Base-by-base conservation (phyloP, 139 green algal genomes). In the Diplosphaera chodatii region DNA sequence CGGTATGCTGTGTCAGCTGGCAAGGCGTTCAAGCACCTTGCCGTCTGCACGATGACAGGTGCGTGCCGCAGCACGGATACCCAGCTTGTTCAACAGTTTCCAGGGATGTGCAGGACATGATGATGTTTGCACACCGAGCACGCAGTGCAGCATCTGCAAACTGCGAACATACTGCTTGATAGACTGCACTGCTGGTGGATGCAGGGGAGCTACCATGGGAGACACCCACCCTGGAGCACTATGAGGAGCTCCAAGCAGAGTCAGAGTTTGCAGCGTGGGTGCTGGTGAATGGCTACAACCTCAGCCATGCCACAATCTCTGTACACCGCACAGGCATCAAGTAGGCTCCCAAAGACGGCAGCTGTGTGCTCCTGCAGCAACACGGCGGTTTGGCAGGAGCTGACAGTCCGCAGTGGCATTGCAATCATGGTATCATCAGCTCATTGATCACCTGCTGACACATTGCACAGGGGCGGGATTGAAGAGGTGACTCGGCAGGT, bases 261-360 rank as follows among this genome's bases (percentile, higher is more conserved):
- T 84, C 74, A 40, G 86, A 92, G 73, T 92, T 91, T 59, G 87
- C 86, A 1, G 86, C 87, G 1, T 92, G 91, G 91, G 85, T 88
- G 16, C 78, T 96, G 2, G 86, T 83, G 1, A 85, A 96, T 65
- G 91, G 91, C 34, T 96, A 89, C 67, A 59, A 62, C 2, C 83
- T 96, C 18, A 96, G 96, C 76, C 91, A 96, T 81, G 86, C 86
- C 15, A 88, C 91, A 10, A 68, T 96, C 10, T 72, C 85, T 1
- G 83, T 93, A n/a, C 89, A 96, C 74, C 82, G 77, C n/a, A 25
- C 48, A 10, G 48, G 48, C 48, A 59, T 59, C 13, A 21, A 59
- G 48, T 59, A 18, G 3, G 48, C 48, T 25, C 10, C 37, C 37
- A n/a, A n/a, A n/a, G n/a, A n/a, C n/a, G n/a, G n/a, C n/a, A n/a